Base-by-base conservation (phyloP, 2,329 filamentous ascomycete species). In the Neoscytalidium dimidiatum region DNA sequence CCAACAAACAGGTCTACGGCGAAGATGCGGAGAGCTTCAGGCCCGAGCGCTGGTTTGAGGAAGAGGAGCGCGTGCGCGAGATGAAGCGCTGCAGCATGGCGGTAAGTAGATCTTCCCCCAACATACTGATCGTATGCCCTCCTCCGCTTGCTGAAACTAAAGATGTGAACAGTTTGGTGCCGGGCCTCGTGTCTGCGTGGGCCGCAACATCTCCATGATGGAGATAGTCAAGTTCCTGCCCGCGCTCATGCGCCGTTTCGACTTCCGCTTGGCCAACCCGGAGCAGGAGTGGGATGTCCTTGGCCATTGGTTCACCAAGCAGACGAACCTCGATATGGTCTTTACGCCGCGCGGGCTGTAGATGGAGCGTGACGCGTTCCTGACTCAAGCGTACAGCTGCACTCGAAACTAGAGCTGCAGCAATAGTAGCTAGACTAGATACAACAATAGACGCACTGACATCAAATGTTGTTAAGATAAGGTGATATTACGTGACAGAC, bases 11-110 rank as follows among this genome's bases (percentile, higher is more conserved):
- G 4, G 70, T 75, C 1, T 77, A 67, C 53, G 75, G 75, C 2
- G 64, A 70, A 3, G 74, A 77, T 46, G 72, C 72, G 4, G 74
- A 76, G 41, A 56, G 64, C 2, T 78, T 77, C 67, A 48, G 72
- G 26, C 76, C 76, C 0, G 74, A 77, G 58, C 67, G 75, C 2
- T 78, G 75, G 76, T 53, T 77, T 21, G 49, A 53, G 5, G 21
- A n/a, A 4, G 49, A 53, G 1, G 6, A 33, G 13, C 49, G 49
- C 14, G 21, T 53, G 23, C 23, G 29, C 3, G 49, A 53, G 49
- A 53, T 53, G 49, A 53, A 33, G 49, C 23, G 49, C 23, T 53
- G 29, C 49, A 53, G 31, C 49, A 53, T 53, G 49, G 11, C 49
- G 44, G 44, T 49, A 19, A 49, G 44, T 49, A 23, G 17, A 49